Base-by-base conservation (phyloP, 768 basidiomycete species). In the Leccinum uliginosum region DNA sequence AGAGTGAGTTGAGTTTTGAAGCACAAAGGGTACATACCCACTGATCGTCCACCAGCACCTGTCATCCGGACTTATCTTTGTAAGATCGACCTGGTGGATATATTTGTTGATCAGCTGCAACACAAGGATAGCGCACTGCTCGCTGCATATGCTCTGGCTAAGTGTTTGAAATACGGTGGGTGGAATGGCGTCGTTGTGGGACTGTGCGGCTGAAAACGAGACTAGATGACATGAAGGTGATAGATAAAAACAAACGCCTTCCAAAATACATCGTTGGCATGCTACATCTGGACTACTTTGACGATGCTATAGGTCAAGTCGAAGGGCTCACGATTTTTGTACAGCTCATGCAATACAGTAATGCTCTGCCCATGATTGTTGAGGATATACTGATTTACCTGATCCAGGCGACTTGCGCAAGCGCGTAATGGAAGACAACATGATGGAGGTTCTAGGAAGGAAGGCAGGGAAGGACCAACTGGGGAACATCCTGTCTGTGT, bases 311-410 rank as follows among this genome's bases (percentile, higher is more conserved):
- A 0, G 66, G 66, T 11, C 50, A 8, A 21, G 49, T 68, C 2
- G 66, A 67, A 50, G 66, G 66, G 10, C 68, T 68, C 50, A 62
- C 68, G 29, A 59, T 67, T 4, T 67, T 67, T 15, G 46, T 40
- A 1, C 51, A 67, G 32, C 46, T 67, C 4, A 66, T 67, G 62
- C 55, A 57, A 38, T 27, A 62, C 7, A 56, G 67, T 67, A 61
- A 59, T 11, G 24, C 32, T 23, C 11, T 5, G n/a, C 23, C 17
- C 5, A 26, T 27, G 19, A 15, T 53, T 27, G 6, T 15, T 17
- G 38, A 34, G 4, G 15, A n/a, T 40, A 14, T 51, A 10, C 47
- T 57, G 15, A 68, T 14, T 26, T 1, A 21, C 32, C 0, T 35
- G 52, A 21, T 2, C 30, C 34, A 68, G 66, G 6, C 3, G 55